Base-by-base conservation (phyloP, 2,329 filamentous ascomycete genomes). In the Ophioceras dolichostomum region DNA sequence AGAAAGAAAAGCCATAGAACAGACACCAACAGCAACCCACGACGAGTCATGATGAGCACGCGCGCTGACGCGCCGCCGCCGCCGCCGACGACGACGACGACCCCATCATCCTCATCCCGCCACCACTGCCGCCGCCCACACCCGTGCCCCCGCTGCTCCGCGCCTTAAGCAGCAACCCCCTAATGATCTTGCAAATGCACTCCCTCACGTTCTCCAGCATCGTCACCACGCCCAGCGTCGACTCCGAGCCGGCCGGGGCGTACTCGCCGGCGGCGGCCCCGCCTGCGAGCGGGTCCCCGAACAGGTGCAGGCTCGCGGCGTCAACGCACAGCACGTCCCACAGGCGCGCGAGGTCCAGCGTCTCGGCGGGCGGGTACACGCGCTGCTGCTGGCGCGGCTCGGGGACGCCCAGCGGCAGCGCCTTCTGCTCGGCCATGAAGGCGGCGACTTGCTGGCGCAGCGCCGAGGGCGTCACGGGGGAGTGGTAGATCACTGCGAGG, bases 401-500 rank as follows among this genome's bases (percentile, higher is more conserved):
- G 18, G 7, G 7, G 13, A 29, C 34, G 24, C 27, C 27, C 10
- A 14, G 9, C 8, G 36, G 28, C 20, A 37, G 29, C n/a, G 12
- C 36, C 2, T 14, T 22, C 3, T 32, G 29, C 27, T 32, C 28
- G 2, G 18, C 5, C 29, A 45, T 37, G 18, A 41, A 47, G 10
- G 35, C 26, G 21, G 34, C 32, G 31, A 51, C 45, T 3, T 44
- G 39, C 3, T 31, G 6, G 4, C 43, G 40, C 4, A 49, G 41
- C 5, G 24, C 24, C 16, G 4, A 16, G 9, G n/a, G 35, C 34
- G 30, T 42, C 19, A 44, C 32, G 2, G 17, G 41, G 12, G 37
- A 47, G 39, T 56, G 52, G 41, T 52, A 54, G 10, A 57, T 44
- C 19, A 45, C 46, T 4, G 49, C 51, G 6, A 57, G 50, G 1